These are phyloP conservation scores for Boletellus ananas DNA, from an alignment of 768 basidiomycete species.

Conservation along the genomic window DNA sequence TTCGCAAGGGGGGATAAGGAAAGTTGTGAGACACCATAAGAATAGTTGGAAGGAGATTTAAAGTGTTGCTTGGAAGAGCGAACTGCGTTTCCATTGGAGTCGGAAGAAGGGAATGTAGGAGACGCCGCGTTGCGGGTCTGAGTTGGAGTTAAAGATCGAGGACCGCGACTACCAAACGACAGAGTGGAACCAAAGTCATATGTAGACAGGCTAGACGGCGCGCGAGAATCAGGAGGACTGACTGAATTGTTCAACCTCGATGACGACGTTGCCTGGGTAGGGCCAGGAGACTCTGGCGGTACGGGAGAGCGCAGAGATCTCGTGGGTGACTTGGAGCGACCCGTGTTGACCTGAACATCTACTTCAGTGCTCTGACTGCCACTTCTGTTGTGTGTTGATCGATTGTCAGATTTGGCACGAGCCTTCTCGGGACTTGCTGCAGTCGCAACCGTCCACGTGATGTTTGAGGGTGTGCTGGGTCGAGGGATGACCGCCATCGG, in stretches of 20 bases:
- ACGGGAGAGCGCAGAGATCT: slow-evolving; percentile 53
- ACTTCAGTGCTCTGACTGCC: slow-evolving; percentile 51
- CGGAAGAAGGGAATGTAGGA: slow-evolving; percentile 34
- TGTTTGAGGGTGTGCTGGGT: slow-evolving; percentile 65
- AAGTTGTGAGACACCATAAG: slow-evolving; percentile 50
- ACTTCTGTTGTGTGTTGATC: slow-evolving; percentile 46
- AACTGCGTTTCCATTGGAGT: slow-evolving; percentile 38
- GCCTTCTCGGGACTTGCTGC: slow-evolving; percentile 31
- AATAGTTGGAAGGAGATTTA: slow-evolving; percentile 48
- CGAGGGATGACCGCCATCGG: slow-evolving; percentile 52
- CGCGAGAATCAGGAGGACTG: slow-evolving; percentile 36
- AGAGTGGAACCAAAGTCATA: slow-evolving; percentile 47
- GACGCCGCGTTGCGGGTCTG: slow-evolving; percentile 56
- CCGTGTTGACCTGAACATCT: slow-evolving; percentile 23
- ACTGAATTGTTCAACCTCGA: slow-evolving; percentile 30
- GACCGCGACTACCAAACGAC: slow-evolving; percentile 35
- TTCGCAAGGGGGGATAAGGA: slow-evolving; percentile 69
- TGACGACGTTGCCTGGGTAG: slow-evolving; percentile 30
- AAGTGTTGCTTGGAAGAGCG: slow-evolving; percentile 55
- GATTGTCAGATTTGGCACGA: slow-evolving; percentile 30
- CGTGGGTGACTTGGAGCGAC: slow-evolving; percentile 41
- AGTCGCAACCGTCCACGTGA: slow-evolving; percentile 58
- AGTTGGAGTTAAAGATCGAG: slow-evolving; percentile 68
- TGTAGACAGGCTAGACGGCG: slow-evolving; percentile 48
- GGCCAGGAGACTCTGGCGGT: slow-evolving; percentile 56